These are phyloP conservation scores for Lachnellula hyalina DNA, from an alignment of 2,329 filamentous ascomycete species.

Conservation along the genomic window DNA sequence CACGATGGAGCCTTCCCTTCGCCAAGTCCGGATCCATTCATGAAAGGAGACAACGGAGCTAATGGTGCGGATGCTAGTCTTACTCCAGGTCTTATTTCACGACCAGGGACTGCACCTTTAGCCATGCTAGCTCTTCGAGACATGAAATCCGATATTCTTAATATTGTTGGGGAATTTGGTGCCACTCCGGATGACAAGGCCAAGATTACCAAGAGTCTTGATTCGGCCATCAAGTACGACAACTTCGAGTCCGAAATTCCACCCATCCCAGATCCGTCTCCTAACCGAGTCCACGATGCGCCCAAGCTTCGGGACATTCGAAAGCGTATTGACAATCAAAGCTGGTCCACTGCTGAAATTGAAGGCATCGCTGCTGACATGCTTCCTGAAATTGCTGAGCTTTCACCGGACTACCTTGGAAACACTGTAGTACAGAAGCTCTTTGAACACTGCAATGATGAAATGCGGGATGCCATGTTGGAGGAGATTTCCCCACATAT, in stretches of 20 bases:
- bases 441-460: conserved; percentile 92
- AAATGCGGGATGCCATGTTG: conserved; percentile 87
- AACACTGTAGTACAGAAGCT: conserved; percentile 99
- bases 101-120: conserved; percentile 46
- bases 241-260: conserved; percentile 78
- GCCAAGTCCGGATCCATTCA: conserved; percentile 82
- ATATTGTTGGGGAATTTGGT: conserved; percentile 85
- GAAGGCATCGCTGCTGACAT: conserved; percentile 89
- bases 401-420: conserved; percentile 92
- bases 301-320: conserved; percentile 92
- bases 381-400: conserved; percentile 92
- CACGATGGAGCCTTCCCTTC: conserved; percentile 84
- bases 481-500: conserved; percentile 82
- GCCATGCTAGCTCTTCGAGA: conserved; percentile 69
- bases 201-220: conserved; percentile 67
- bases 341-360: conserved; percentile 78
- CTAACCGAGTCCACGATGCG: conserved; percentile 85
- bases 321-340: conserved; percentile 95
- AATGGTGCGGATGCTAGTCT: conserved; percentile 33
- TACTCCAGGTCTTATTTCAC: conserved; percentile 35
- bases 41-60: conserved; percentile 46
- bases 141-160: conserved; percentile 74
- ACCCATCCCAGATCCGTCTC: conserved; percentile 79
- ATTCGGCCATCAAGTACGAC: conserved; percentile 70
- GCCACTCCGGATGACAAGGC: conserved; percentile 72